Conservation (phyloP, 176 grass and related monocot species). For the Zoysia pacifica region DNA sequence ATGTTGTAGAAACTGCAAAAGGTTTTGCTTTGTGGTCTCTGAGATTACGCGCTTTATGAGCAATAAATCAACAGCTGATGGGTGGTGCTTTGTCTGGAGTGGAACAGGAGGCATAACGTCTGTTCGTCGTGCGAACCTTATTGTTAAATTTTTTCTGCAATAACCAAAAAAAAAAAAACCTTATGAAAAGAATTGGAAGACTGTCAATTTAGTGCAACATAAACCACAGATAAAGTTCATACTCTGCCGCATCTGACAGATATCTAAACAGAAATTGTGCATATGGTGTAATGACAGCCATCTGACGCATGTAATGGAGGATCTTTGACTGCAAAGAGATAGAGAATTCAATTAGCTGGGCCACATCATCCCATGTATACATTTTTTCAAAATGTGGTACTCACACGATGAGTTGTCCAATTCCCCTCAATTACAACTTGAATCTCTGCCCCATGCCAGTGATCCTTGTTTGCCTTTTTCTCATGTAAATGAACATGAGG, state of each 20-base stretch:
- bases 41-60: conserved; percentile 90
- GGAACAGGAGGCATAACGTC: conserved; percentile 95
- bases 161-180: conserved; percentile 17
- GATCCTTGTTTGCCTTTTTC: conserved; percentile 78
- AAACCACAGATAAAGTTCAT: conserved; percentile 43
- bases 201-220: conserved; percentile 17
- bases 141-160: conserved; percentile 83
- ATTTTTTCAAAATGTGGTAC: conserved; percentile 36
- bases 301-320: conserved; percentile 95
- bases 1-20: conserved; percentile 94
- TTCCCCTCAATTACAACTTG: conserved; percentile 98
- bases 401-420: conserved; percentile 93
- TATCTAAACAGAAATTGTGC: conserved; percentile 92
- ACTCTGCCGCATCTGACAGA: conserved; percentile 80
- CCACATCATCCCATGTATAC: conserved; percentile 23
- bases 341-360: conserved; percentile 25
- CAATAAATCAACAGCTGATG: conserved; percentile 92
- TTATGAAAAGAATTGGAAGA: conserved; percentile 27
- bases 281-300: conserved; percentile 99
- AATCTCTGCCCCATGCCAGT: conserved; percentile 95
- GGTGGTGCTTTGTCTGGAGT: conserved; percentile 89
- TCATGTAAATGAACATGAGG: conserved; percentile 98
- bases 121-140: conserved; percentile 86
- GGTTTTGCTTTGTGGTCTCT: conserved; percentile 90
- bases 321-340: conserved; percentile 80